phyloP scores from a whole-genome alignment of 2,329 filamentous ascomycete species.

The Phaeosphaeria sp. region DNA sequence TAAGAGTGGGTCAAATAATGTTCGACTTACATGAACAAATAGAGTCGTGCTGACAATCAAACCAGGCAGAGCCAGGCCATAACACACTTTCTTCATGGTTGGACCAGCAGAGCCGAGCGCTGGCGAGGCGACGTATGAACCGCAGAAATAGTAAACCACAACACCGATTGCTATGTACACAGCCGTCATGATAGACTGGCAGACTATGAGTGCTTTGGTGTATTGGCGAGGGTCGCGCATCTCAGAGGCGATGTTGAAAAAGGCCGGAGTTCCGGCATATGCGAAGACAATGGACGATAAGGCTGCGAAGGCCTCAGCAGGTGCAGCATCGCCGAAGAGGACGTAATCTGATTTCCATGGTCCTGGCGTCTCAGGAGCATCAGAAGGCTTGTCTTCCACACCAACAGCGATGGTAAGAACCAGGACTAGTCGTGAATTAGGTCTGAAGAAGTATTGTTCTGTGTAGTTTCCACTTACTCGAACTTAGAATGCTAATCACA shows the following conservation, averaged over 20 bases:
- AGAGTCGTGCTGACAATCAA: slow-evolving; percentile 31
- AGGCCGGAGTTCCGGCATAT: slow-evolving; percentile 66
- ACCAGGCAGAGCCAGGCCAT: slow-evolving; percentile 68
- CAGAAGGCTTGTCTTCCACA: slow-evolving; percentile 29
- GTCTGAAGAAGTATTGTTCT: neutral
- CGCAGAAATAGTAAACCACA: slow-evolving; percentile 72
- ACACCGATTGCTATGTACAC: slow-evolving; percentile 71
- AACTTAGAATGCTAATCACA: slow-evolving; percentile 25
- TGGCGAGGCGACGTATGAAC: slow-evolving; percentile 66
- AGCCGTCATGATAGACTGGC: slow-evolving; percentile 64
- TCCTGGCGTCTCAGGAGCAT: slow-evolving; percentile 30
- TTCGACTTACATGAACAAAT: slow-evolving; percentile 26
- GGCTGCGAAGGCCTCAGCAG: slow-evolving; percentile 26
- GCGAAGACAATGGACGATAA: slow-evolving; percentile 31
- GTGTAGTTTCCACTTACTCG: slow-evolving; percentile 20
- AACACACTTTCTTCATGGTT: slow-evolving; percentile 68
- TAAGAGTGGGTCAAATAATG: neutral
- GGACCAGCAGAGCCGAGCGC: slow-evolving; percentile 68
- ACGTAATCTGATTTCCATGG: slow-evolving; percentile 29
- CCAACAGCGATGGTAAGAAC: slow-evolving; percentile 34
- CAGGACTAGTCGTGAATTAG: slow-evolving; percentile 19
- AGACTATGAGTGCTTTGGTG: slow-evolving; percentile 61
- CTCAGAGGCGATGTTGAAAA: slow-evolving; percentile 71
- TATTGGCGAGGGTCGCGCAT: slow-evolving; percentile 67
- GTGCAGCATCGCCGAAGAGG: slow-evolving; percentile 20